Base-by-base conservation (phyloP, 2,329 filamentous ascomycete species). In the Colletotrichum sp. region DNA sequence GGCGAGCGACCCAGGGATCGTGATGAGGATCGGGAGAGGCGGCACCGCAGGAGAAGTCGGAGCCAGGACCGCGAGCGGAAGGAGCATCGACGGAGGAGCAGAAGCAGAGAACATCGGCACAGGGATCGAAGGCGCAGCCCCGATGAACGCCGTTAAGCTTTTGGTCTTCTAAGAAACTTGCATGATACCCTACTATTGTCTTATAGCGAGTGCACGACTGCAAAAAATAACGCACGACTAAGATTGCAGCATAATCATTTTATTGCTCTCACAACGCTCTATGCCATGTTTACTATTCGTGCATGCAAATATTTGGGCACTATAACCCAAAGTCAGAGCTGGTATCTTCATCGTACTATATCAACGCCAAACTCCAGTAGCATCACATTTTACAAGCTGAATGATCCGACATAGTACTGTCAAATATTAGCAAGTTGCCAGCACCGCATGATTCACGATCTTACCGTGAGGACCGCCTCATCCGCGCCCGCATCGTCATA, bases 401-500 rank as follows among this genome's bases (percentile, higher is more conserved):
- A 86, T 7, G 83, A 84, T 7, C 84, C 82, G 8, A 86, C 83
- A 71, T 86, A 86, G 74, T 86, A 86, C 82, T 85, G 2, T 61
- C 28, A 21, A 28, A 30, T 16, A 52, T 78, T 21, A 77, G 75
- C 18, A 24, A 9, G 18, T 21, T 4, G 4, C 10, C n/a, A 21
- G 32, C 3, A 30, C 26, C 34, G 30, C 13, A 16, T n/a, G 18
- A 32, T 13, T 57, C 18, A 55, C 14, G 14, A 30, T 85, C 91
- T 84, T 85, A 95, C 94, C 61, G 95, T 96, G 72, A 97, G 87
- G 34, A 96, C 94, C 4, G 93, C 94, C 80, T 95, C 93, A 28
- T 95, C 93, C 1, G 89, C 90, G 3, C 85, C 83, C 4, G 89
- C 89, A 80, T 93, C 92, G 74, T 95, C 94, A 68, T 93, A 92